phyloP scores from a whole-genome alignment of 2,329 filamentous ascomycete genomes.

The Fusarium anthophilum region DNA sequence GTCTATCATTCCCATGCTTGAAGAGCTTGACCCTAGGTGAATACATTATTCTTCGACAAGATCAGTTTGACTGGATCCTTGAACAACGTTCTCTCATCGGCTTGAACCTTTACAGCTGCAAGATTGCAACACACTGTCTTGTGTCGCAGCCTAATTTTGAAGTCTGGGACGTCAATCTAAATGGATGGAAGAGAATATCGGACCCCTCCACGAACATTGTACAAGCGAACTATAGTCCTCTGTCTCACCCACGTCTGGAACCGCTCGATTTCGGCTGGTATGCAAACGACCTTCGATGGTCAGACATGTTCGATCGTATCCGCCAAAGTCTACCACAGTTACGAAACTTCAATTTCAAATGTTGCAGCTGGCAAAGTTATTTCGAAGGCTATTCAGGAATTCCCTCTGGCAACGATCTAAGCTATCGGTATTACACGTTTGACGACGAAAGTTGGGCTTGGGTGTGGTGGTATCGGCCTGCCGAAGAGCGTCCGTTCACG shows the following conservation, averaged over 20 bases:
- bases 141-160: neutral
- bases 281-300: slow-evolving; percentile 24
- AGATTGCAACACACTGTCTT: slow-evolving; percentile 3
- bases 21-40: slow-evolving; percentile 21
- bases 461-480: too few relatives aligned
- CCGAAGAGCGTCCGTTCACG: too few relatives aligned
- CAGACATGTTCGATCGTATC: slow-evolving; percentile 33
- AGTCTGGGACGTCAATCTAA: neutral
- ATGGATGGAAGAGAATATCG: slow-evolving; percentile 17
- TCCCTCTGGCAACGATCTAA: too few relatives aligned
- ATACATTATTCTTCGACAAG: slow-evolving; percentile 23
- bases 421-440: too few relatives aligned
- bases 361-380: rapidly evolving
- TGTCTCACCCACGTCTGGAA: too few relatives aligned
- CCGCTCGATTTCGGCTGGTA: neutral
- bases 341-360: neutral
- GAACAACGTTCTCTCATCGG: slow-evolving; percentile 2
- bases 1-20: slow-evolving; percentile 32
- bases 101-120: slow-evolving; percentile 19
- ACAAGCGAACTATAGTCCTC: too few relatives aligned
- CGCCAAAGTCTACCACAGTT: neutral
- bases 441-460: too few relatives aligned
- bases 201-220: too few relatives aligned
- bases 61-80: slow-evolving; percentile 42
- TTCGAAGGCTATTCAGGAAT: neutral